These are phyloP conservation scores for Teunomyces panamensis DNA, from an alignment of 805 yeast genomes.

Conservation along the genomic window DNA sequence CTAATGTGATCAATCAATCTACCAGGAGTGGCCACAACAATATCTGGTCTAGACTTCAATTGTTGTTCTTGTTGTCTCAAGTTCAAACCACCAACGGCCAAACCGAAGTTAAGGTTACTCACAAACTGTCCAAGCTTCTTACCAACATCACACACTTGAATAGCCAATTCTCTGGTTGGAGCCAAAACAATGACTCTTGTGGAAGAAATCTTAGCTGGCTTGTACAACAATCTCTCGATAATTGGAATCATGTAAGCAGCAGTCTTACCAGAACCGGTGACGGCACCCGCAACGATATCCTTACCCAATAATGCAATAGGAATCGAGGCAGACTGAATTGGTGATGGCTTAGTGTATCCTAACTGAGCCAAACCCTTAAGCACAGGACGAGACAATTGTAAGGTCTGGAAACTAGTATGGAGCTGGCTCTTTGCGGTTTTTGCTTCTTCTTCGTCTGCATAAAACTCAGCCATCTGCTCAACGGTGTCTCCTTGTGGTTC, in stretches of 20 bases:
- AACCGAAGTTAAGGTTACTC: slow-evolving; percentile 75
- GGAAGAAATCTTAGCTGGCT: slow-evolving; percentile 80
- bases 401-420: slow-evolving; percentile 67
- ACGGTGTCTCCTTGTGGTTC: slow-evolving; percentile 58
- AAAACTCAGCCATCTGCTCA: slow-evolving; percentile 80
- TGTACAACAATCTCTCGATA: slow-evolving; percentile 84
- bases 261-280: slow-evolving; percentile 98
- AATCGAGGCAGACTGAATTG: slow-evolving; percentile 89
- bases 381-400: slow-evolving; percentile 86
- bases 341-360: slow-evolving; percentile 87
- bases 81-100: slow-evolving; percentile 98
- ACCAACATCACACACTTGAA: slow-evolving; percentile 94
- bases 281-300: slow-evolving; percentile 98
- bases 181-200: slow-evolving; percentile 89
- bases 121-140: slow-evolving; percentile 77
- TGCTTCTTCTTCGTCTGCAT: slow-evolving; percentile 56
- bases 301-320: slow-evolving; percentile 93
- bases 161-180: slow-evolving; percentile 97
- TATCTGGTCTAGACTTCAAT: slow-evolving; percentile 87
- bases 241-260: slow-evolving; percentile 98
- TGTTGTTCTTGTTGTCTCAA: slow-evolving; percentile 94
- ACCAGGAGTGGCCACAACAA: slow-evolving; percentile 98
- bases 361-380: slow-evolving; percentile 76
- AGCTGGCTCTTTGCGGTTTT: slow-evolving; percentile 43
- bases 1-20: slow-evolving; percentile 95